Evolutionary conservation across 345 rosid species (phyloP).

Genomic region (Gossypium australe): DNA sequence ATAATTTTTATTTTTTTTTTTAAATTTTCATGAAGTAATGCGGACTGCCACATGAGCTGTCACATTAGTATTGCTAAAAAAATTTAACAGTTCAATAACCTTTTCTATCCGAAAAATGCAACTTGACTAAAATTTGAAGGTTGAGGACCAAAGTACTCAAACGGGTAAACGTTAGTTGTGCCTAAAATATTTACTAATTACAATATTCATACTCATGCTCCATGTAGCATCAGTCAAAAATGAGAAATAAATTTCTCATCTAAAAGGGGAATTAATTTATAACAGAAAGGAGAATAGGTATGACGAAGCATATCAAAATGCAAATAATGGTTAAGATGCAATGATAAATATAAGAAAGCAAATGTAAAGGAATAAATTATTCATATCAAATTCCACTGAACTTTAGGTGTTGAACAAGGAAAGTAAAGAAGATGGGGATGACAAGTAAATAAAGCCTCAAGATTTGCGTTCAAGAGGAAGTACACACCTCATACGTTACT

Average conservation of each 20-base stretch:
- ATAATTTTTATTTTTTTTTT: no score
- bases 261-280: not conserved
- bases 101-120: no score
- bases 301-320: not conserved
- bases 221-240: not conserved
- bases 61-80: no score
- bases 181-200: not conserved
- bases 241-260: not conserved
- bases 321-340: not conserved
- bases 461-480: conserved; percentile 11
- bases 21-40: no score
- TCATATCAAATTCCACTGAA: conserved; percentile 1
- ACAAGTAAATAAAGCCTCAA: not conserved
- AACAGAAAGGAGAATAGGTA: not conserved
- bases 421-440: not conserved
- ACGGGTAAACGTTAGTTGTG: no score
- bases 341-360: not conserved
- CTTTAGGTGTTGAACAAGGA: not conserved
- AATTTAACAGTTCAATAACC: no score
- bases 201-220: not conserved
- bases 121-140: no score
- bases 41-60: no score
- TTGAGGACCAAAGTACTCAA: no score
- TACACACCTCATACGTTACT: conserved; percentile 80
- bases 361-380: not conserved